Base-by-base conservation (phyloP, 441 rosid species). In the Aquilaria agallochum region DNA sequence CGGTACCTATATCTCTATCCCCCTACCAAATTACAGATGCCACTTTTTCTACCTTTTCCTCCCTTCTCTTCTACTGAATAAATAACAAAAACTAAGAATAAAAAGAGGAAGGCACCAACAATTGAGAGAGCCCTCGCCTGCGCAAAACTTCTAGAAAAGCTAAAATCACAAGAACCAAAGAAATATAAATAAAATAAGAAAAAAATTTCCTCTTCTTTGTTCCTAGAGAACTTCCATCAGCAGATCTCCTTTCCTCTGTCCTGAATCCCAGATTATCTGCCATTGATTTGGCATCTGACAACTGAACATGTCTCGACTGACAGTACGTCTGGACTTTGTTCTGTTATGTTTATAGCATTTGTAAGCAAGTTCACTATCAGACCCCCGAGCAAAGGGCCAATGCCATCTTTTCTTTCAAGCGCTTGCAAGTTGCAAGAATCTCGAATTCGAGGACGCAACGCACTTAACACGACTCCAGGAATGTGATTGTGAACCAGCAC, bases 1-100 rank as follows among this genome's bases (percentile, higher is more conserved):
- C 67, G 51, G 74, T 76, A 63, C 27, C 63, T 69, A 63, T 63
- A 58, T 33, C 61, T 63, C 68, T 62, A 79, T 73, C 74, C 84
- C 71, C 78, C 75, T 58, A 64, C 67, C 68, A 60, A 68, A 61
- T 67, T 70, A 75, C 79, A 65, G 58, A 70, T 33, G 42, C 53
- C 31, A 5, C 30, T 67, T 59, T 9, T 50, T 49, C 30, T 11
- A 50, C 31, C 27, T 63, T 33, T 50, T 49, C 60, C 59, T 20
- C 49, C 31, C 32, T 47, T 31, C 56, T 68, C 53, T 47, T 31
- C 56, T 68, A 49, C 60, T 11, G 71, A 51, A 68, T 68, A 62
- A 20, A 60, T 62, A 20, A 54, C 63, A n/a, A 60, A 65, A 20
- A 54, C 62, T 54, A 7, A 60, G 56, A 58, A 57, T 13, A 53